Conservation (phyloP, 306 rosid genomes). For the Prunus salicina region DNA sequence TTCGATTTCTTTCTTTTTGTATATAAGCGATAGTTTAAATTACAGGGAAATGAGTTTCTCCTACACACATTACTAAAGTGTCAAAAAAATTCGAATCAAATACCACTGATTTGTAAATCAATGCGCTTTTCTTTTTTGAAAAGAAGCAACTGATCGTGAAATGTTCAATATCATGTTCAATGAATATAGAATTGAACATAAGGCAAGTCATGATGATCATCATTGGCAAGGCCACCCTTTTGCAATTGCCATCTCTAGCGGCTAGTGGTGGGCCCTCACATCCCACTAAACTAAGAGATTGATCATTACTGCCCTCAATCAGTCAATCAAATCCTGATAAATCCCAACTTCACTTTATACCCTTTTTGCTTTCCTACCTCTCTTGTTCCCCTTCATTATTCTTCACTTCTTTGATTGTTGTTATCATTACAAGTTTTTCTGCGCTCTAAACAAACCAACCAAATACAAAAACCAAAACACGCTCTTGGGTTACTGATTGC, state of each 20-base stretch:
- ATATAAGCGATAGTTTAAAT: too few relatives aligned
- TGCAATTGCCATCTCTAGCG: conserved; percentile 4
- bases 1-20: neutral
- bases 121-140: neutral
- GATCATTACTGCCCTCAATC: conserved; percentile 31
- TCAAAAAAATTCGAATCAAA: fast-evolving
- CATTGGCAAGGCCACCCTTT: conserved; percentile 24
- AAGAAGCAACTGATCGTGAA: conserved; percentile 6
- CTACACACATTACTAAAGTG: too few relatives aligned
- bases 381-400: neutral
- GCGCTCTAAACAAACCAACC: conserved; percentile 6
- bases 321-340: conserved; percentile 12
- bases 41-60: fast-evolving
- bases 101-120: fast-evolving
- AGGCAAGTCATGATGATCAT: conserved; percentile 23
- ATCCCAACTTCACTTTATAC: conserved; percentile 28
- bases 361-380: neutral
- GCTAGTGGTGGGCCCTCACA: conserved; percentile 31
- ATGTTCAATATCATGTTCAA: conserved; percentile 32
- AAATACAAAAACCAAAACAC: neutral
- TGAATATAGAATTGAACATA: conserved; percentile 15
- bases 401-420: conserved; percentile 6
- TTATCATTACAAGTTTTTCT: conserved; percentile 23
- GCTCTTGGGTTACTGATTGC: neutral
- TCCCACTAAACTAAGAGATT: conserved; percentile 32